Conservation (phyloP, 306 rosid species). For the Begonia loranthoides region DNA sequence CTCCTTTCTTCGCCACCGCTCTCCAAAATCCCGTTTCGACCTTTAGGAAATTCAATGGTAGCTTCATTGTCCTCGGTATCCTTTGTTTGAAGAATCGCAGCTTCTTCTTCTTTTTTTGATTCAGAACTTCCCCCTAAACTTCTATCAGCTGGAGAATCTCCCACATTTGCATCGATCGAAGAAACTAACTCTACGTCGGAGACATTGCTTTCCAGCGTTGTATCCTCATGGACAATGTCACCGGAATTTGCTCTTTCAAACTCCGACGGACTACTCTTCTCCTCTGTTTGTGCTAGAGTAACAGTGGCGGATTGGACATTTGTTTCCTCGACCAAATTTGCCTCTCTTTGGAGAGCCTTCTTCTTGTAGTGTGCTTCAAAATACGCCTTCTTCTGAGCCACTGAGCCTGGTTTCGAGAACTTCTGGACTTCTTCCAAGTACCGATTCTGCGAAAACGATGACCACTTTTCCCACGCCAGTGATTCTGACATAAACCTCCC, state of each 20-base stretch:
- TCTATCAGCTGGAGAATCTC: conserved; percentile 14
- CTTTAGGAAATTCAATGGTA: conserved; percentile 13
- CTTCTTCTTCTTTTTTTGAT: conserved; percentile 21
- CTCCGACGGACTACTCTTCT: conserved; percentile 7
- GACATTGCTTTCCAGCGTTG: conserved; percentile 10
- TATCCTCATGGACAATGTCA: conserved; percentile 13
- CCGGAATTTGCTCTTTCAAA: conserved; percentile 7
- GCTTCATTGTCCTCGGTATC: conserved; percentile 13
- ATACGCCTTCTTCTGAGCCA: conserved; percentile 79
- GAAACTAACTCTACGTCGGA: conserved; percentile 12
- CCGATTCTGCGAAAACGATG: conserved; percentile 66
- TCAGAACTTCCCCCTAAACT: conserved; percentile 14
- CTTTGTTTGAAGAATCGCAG: conserved; percentile 10
- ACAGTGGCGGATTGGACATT: conserved; percentile 12
- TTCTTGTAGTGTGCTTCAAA: conserved; percentile 88
- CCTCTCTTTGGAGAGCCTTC: conserved; percentile 62
- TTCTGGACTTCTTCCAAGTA: conserved; percentile 75
- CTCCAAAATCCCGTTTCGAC: conserved; percentile 14
- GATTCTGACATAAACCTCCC: conserved; percentile 70
- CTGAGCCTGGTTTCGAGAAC: conserved; percentile 79
- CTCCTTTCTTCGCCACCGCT: conserved; percentile 21
- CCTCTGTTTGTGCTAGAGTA: conserved; percentile 13
- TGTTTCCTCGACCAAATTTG: conserved; percentile 32
- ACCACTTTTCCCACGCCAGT: conserved; percentile 83
- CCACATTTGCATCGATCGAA: conserved; percentile 11